Conservation (phyloP, 2,329 filamentous ascomycete species). For the Westerdykella sp. region DNA sequence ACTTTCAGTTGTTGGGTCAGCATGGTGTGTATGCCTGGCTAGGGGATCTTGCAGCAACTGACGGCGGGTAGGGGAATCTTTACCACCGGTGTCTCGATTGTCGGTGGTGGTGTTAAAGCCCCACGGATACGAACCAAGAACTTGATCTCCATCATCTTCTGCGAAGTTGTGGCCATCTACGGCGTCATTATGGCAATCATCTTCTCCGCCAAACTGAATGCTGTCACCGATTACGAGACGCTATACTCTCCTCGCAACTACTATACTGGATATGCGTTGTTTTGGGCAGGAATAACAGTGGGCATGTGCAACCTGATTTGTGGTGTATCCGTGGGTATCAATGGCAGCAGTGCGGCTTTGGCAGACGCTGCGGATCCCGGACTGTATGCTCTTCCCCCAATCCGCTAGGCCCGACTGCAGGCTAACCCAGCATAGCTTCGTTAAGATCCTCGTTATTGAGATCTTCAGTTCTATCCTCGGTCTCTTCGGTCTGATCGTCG, state of each 20-base stretch:
- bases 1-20: conserved; percentile 90
- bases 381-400: conserved; percentile 58
- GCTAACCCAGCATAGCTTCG: conserved; percentile 58
- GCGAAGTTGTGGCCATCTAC: conserved; percentile 99
- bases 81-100: conserved; percentile 94
- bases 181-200: conserved; percentile 99
- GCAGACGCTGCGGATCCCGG: conserved; percentile 90
- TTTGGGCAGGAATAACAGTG: conserved; percentile 93
- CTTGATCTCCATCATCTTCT: conserved; percentile 99
- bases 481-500: conserved; percentile 92
- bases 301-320: conserved; percentile 95
- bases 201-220: conserved; percentile 80
- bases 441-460: conserved; percentile 98
- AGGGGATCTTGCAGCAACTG: conserved; percentile 6
- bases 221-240: conserved; percentile 58
- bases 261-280: conserved; percentile 91
- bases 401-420: not conserved
- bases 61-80: conserved; percentile 76
- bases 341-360: conserved; percentile 91
- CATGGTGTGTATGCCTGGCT: conserved; percentile 61
- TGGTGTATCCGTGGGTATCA: conserved; percentile 94
- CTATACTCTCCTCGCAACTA: conserved; percentile 72
- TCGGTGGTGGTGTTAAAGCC: conserved; percentile 92
- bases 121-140: conserved; percentile 99
- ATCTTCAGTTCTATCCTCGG: conserved; percentile 98